phyloP scores from a whole-genome alignment of 2,329 filamentous ascomycete species.

The Fusarium equiseti region DNA sequence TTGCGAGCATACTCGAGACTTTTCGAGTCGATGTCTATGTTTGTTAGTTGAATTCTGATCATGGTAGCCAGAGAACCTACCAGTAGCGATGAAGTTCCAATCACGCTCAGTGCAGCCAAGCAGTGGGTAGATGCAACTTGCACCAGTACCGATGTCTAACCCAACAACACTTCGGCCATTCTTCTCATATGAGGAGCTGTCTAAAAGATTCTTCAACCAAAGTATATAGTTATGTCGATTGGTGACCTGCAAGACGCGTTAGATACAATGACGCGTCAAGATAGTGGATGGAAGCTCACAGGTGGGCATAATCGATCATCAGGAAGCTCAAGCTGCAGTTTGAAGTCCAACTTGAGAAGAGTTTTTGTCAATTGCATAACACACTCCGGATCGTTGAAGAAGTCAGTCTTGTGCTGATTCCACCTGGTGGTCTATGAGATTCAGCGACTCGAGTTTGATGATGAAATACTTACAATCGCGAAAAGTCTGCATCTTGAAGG shows the following conservation, averaged over 20 bases:
- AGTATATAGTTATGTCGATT: slow-evolving; percentile 88
- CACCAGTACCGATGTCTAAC: slow-evolving; percentile 89
- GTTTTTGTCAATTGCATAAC: slow-evolving; percentile 86
- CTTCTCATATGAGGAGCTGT: slow-evolving; percentile 71
- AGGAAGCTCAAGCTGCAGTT: slow-evolving; percentile 76
- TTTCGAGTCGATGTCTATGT: slow-evolving; percentile 76
- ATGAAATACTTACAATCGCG: slow-evolving; percentile 52
- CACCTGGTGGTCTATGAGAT: slow-evolving; percentile 32
- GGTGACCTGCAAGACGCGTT: slow-evolving; percentile 58
- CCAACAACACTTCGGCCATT: slow-evolving; percentile 69
- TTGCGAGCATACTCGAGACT: slow-evolving; percentile 73
- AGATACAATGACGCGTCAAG: slow-evolving; percentile 5
- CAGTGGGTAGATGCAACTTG: slow-evolving; percentile 91
- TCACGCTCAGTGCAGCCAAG: slow-evolving; percentile 77
- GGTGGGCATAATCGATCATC: slow-evolving; percentile 87
- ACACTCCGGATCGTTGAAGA: slow-evolving; percentile 83
- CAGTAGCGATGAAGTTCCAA: slow-evolving; percentile 80
- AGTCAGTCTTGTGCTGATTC: slow-evolving; percentile 41
- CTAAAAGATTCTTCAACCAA: slow-evolving; percentile 86
- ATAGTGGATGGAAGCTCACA: slow-evolving; percentile 58
- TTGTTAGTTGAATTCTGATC: background rate
- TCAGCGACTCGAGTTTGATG: background rate
- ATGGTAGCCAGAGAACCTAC: slow-evolving; percentile 42
- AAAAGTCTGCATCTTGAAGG: slow-evolving; percentile 57
- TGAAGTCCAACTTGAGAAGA: slow-evolving; percentile 81